Percentiles rank a stretch among this genome's conserved stretches.
These are phyloP conservation scores for Boletus edulis DNA, from an alignment of 768 basidiomycete species.

Conservation along the genomic window DNA sequence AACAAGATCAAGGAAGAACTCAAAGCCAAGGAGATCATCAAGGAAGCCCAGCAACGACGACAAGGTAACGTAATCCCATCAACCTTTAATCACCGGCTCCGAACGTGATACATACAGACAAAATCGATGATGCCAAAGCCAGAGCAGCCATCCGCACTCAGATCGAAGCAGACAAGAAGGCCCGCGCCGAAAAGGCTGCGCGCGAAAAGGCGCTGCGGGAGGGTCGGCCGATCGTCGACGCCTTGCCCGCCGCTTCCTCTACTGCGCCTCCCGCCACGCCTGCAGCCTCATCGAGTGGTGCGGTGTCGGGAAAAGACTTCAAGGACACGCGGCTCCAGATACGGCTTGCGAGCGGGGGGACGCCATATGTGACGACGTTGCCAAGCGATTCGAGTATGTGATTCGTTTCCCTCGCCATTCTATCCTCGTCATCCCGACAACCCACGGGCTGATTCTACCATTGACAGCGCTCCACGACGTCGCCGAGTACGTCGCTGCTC, in stretches of 20 bases:
- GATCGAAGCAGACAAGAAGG: slow-evolving; percentile 91
- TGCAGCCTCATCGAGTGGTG: slow-evolving; percentile 24
- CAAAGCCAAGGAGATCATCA: slow-evolving; percentile 72
- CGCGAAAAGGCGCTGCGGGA: slow-evolving; percentile 90
- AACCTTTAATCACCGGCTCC: not conserved
- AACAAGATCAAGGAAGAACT: slow-evolving; percentile 72
- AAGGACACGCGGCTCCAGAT: slow-evolving; percentile 90
- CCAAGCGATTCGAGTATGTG: slow-evolving; percentile 75
- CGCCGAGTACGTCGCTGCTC: slow-evolving; percentile 82
- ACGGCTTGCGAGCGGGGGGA: slow-evolving; percentile 70
- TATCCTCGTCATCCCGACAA: too few relatives aligned
- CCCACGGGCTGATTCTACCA: not conserved
- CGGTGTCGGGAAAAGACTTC: slow-evolving; percentile 66
- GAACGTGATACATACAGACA: slow-evolving; percentile 52
- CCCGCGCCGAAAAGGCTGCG: slow-evolving; percentile 83
- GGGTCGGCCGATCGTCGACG: slow-evolving; percentile 49
- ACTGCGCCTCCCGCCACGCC: too few relatives aligned
- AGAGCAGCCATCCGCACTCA: slow-evolving; percentile 87
- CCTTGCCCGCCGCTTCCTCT: slow-evolving; percentile 28
- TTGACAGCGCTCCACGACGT: slow-evolving; percentile 73
- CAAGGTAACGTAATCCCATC: slow-evolving; percentile 48
- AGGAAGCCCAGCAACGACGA: slow-evolving; percentile 81
- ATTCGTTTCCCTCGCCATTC: not conserved
- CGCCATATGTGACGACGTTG: slow-evolving; percentile 79
- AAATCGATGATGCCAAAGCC: slow-evolving; percentile 84